These are phyloP conservation scores for Paramecium bursaria DNA, from an alignment of 73 alveolate genomes.

Conservation along the genomic window DNA sequence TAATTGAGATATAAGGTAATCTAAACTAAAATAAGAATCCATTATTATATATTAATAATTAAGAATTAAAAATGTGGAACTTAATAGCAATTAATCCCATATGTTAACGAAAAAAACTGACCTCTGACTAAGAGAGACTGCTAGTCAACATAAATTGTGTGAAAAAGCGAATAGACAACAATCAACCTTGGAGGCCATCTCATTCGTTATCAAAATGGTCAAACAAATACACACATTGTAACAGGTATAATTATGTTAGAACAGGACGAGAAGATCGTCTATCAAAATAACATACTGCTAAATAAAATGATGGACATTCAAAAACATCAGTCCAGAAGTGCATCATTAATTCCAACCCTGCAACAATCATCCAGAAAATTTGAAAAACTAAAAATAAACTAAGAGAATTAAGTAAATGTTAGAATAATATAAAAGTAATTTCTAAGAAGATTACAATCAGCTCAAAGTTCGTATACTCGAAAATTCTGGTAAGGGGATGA, in stretches of 20 bases:
- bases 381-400: not conserved
- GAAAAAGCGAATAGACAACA: constrained; percentile 19
- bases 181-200: constrained; percentile 50
- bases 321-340: not conserved
- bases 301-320: constrained; percentile 25
- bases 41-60: not conserved
- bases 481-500: constrained; percentile 29
- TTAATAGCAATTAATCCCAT: constrained; percentile 40
- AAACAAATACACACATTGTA: constrained; percentile 35
- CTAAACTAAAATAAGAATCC: constrained; percentile 32
- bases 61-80: too few species aligned
- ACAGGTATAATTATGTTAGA: not conserved
- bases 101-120: constrained; percentile 40
- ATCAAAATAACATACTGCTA: constrained; percentile 26
- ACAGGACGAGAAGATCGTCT: constrained; percentile 1
- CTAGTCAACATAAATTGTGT: not conserved
- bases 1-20: not conserved
- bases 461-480: constrained; percentile 7
- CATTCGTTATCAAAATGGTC: constrained; percentile 47
- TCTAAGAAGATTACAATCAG: constrained; percentile 1
- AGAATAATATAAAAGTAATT: not conserved
- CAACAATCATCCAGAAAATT: not conserved
- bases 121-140: constrained; percentile 4
- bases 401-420: constrained; percentile 15
- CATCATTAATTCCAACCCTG: not conserved